Evolutionary conservation across 1,139 yeast genomes (phyloP).

Genomic region (Wickerhamomyces sp.): DNA sequence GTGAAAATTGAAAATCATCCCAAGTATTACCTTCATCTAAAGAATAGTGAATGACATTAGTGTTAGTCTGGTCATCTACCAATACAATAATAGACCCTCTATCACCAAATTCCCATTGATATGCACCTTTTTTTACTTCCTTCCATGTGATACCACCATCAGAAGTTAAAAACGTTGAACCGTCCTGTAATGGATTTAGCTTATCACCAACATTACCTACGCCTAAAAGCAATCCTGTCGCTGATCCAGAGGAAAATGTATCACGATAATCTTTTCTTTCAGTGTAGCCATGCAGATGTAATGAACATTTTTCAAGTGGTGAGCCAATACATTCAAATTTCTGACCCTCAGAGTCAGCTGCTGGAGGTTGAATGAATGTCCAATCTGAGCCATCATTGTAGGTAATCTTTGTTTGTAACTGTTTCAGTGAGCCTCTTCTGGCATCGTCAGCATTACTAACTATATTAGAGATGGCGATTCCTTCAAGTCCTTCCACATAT

Average conservation of each 20-base stretch:
- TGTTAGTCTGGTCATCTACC: constrained; percentile 52
- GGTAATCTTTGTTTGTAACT: constrained; percentile 67
- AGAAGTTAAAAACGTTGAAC: constrained; percentile 68
- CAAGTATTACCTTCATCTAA: constrained; percentile 79
- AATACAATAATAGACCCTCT: constrained; percentile 82
- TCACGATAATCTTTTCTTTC: constrained; percentile 83
- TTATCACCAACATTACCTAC: constrained; percentile 84
- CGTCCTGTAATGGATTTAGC: constrained; percentile 45
- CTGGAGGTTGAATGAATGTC: constrained; percentile 67
- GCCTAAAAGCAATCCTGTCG: constrained; percentile 81
- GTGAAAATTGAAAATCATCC: constrained; percentile 61
- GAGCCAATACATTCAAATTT: constrained; percentile 50
- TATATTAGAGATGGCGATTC: constrained; percentile 69
- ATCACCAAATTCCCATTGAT: constrained; percentile 96
- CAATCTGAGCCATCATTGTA: constrained; percentile 94
- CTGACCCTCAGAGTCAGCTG: constrained; percentile 56
- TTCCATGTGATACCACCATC: constrained; percentile 93
- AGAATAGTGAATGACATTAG: constrained; percentile 62
- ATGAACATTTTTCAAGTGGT: constrained; percentile 58
- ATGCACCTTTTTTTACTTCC: constrained; percentile 66
- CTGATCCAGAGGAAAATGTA: constrained; percentile 83
- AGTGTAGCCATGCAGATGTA: constrained; percentile 87
- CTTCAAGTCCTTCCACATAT: constrained; percentile 81
- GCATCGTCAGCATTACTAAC: constrained; percentile 52
- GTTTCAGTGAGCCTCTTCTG: constrained; percentile 41